Percentiles rank a stretch among this genome's conserved stretches.
These are phyloP conservation scores for Fraxinus latifolia DNA, from an alignment of 305 asterid genomes.

Conservation along the genomic window DNA sequence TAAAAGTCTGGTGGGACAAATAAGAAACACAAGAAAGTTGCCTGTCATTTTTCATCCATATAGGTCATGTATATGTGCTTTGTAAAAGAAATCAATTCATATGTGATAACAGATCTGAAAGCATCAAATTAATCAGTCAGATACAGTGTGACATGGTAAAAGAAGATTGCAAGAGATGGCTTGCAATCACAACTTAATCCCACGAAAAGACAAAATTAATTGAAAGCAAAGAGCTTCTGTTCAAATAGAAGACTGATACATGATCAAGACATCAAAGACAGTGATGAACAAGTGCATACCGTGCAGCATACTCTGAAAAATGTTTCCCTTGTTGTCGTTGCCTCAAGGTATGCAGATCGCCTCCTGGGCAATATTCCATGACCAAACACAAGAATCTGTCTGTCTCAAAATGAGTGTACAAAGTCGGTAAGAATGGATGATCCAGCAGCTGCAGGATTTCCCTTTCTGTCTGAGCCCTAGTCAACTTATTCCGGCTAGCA, in stretches of 20 bases:
- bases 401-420: constrained; percentile 95
- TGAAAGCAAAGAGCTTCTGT: not conserved
- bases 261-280: not conserved
- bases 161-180: not conserved
- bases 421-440: constrained; percentile 94
- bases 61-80: not conserved
- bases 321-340: constrained; percentile 93
- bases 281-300: constrained; percentile 41
- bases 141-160: not conserved
- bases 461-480: constrained; percentile 85
- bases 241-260: not conserved
- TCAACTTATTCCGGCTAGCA: constrained; percentile 83
- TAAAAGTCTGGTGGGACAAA: not conserved
- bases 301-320: constrained; percentile 90
- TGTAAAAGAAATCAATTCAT: not conserved
- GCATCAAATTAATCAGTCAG: not conserved
- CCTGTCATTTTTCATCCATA: constrained; percentile 5
- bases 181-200: not conserved
- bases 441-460: constrained; percentile 94
- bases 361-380: constrained; percentile 98
- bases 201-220: not conserved
- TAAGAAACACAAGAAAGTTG: not conserved
- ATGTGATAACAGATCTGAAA: not conserved
- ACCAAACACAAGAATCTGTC: constrained; percentile 89
- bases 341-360: constrained; percentile 86